Conservation (phyloP, 371 early-diverging fungal genomes). For the Zopfochytrium polystomum region DNA sequence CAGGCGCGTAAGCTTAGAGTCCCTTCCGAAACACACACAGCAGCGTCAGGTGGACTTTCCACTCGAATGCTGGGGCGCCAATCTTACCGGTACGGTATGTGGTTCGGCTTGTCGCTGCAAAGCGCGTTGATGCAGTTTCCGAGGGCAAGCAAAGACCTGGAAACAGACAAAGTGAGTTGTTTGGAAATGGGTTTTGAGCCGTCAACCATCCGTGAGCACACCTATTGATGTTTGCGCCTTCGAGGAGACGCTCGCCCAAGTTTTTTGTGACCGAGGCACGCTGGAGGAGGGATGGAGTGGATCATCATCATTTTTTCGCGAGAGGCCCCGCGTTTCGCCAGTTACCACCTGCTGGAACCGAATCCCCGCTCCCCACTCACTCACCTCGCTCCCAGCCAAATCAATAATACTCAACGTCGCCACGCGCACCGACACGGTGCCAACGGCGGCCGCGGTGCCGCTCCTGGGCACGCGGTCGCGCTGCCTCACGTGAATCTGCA, state of each 20-base stretch:
- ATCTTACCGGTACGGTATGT: slow-evolving; percentile 38
- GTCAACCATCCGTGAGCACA: background rate
- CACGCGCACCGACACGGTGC: background rate
- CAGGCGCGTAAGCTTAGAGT: slow-evolving; percentile 82
- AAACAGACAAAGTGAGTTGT: background rate
- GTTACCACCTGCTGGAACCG: too few species aligned
- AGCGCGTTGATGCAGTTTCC: slow-evolving; percentile 93
- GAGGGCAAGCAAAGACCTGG: slow-evolving; percentile 70
- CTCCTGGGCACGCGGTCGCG: background rate
- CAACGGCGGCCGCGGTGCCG: background rate
- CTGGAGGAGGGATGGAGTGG: too few species aligned
- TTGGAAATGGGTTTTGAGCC: background rate
- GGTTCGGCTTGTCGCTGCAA: slow-evolving; percentile 53
- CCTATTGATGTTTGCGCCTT: slow-evolving; percentile 87
- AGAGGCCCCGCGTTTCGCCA: too few species aligned
- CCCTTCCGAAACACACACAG: slow-evolving; percentile 48
- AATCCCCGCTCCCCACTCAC: too few species aligned
- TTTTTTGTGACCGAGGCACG: slow-evolving; percentile 51
- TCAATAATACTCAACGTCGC: slow-evolving; percentile 36
- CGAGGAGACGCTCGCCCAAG: slow-evolving; percentile 68
- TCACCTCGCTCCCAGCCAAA: slow-evolving; percentile 38
- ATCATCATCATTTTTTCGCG: too few species aligned
- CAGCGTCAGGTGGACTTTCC: background rate
- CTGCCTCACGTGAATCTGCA: slow-evolving; percentile 55
- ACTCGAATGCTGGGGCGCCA: slow-evolving; percentile 48